A percentile compares a stretch with the other conserved stretches of the same genome.
phyloP scores from a whole-genome alignment of 805 yeast species.

The Tetrapisispora fleetii region DNA sequence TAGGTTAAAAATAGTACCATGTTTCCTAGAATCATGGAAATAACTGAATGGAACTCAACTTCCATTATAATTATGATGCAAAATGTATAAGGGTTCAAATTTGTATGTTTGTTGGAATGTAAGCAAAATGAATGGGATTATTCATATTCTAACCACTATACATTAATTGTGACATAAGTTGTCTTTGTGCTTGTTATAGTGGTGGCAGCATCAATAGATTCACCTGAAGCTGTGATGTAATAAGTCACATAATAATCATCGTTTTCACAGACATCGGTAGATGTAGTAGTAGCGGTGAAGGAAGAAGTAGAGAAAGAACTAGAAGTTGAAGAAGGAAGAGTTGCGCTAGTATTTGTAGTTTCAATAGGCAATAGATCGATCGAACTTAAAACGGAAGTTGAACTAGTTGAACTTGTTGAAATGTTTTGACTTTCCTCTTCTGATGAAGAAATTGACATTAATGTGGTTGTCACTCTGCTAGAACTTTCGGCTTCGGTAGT shows the following conservation, averaged over 20 bases:
- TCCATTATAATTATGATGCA: conserved; percentile 1
- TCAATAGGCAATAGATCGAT: conserved; percentile 1
- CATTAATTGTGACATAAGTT: conserved; percentile 16
- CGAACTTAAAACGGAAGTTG: conserved; percentile 1
- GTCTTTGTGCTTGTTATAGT: conserved; percentile 26
- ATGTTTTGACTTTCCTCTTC: neutral
- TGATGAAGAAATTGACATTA: neutral
- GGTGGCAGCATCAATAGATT: conserved; percentile 28
- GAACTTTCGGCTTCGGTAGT: neutral
- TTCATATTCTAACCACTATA: neutral
- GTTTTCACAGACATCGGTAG: conserved; percentile 17
- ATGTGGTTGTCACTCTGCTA: neutral
- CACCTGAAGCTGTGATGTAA: conserved; percentile 20
- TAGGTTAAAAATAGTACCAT: neutral
- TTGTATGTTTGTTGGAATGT: neutral
- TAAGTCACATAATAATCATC: conserved; percentile 26
- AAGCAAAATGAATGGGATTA: neutral
- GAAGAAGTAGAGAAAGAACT: conserved; percentile 7
- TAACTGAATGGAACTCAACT: conserved; percentile 1
- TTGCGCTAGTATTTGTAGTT: neutral
- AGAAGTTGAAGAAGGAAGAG: conserved; percentile 3
- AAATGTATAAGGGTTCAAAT: neutral
- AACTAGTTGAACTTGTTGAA: conserved; percentile 3
- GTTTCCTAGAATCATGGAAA: neutral
- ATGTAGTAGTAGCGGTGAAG: conserved; percentile 3